phyloP scores from a whole-genome alignment of 768 basidiomycete species.

The Coprinopsis sp. region DNA sequence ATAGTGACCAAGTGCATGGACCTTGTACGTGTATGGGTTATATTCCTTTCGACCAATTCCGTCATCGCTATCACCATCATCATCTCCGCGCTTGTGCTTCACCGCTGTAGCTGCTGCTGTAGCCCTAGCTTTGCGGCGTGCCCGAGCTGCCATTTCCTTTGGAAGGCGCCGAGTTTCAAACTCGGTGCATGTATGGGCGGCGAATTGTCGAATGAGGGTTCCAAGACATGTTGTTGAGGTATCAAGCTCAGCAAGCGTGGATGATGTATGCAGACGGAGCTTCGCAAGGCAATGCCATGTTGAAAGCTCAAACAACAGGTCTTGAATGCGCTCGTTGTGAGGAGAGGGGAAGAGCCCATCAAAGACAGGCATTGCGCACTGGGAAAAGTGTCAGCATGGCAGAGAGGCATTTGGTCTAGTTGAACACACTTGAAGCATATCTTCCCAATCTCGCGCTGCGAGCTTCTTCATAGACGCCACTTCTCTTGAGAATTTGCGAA shows the following conservation, averaged over 20 bases:
- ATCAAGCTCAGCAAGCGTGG: conserved; percentile 2
- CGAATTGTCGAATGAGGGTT: neutral
- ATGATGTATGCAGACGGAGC: conserved; percentile 6
- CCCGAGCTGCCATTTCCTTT: too few relatives aligned
- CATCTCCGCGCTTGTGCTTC: too few relatives aligned
- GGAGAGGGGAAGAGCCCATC: conserved; percentile 1
- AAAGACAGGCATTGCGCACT: conserved; percentile 10
- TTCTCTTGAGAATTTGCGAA: conserved; percentile 21
- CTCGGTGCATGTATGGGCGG: neutral
- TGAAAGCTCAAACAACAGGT: neutral
- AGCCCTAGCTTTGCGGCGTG: too few relatives aligned
- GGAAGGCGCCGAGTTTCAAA: too few relatives aligned
- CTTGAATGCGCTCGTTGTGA: neutral
- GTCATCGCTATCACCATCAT: too few relatives aligned
- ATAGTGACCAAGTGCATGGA: too few relatives aligned
- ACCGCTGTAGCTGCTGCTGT: too few relatives aligned
- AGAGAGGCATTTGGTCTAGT: neutral
- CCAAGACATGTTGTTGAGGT: neutral
- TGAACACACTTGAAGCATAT: conserved; percentile 26
- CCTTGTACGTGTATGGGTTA: too few relatives aligned
- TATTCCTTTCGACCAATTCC: too few relatives aligned
- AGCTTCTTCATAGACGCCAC: conserved; percentile 23
- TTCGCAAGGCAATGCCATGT: conserved; percentile 10
- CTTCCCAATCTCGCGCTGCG: conserved; percentile 28
- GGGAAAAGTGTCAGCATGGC: neutral